A percentile compares a stretch with the other conserved stretches of the same genome.
Evolutionary conservation across 441 rosid genomes (phyloP).

Genomic region (Omphalea diandra): DNA sequence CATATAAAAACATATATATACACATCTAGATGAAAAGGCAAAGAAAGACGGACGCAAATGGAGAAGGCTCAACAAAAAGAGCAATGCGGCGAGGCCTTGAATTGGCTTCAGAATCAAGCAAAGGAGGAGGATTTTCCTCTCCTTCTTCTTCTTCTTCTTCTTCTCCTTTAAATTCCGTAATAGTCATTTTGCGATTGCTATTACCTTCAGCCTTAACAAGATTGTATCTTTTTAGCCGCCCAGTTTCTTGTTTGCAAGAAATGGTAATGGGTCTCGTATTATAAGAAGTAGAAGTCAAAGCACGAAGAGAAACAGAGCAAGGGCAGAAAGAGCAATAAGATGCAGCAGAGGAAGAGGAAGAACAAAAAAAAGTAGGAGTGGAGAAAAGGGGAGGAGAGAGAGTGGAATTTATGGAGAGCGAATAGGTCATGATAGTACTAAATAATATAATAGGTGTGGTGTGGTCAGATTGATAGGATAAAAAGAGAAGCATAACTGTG

Average conservation of each 20-base stretch:
- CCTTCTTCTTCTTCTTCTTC: slow-evolving; percentile 46
- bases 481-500: too few relatives aligned
- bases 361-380: slow-evolving; percentile 20
- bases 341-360: slow-evolving; percentile 21
- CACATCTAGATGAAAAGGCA: neutral
- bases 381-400: slow-evolving; percentile 36
- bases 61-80: slow-evolving; percentile 97
- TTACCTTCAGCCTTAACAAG: slow-evolving; percentile 29
- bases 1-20: neutral
- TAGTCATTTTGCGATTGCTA: slow-evolving; percentile 42
- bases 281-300: slow-evolving; percentile 25
- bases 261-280: slow-evolving; percentile 38
- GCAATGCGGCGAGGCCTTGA: slow-evolving; percentile 83
- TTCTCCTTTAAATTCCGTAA: slow-evolving; percentile 44
- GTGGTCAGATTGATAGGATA: slow-evolving; percentile 9
- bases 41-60: slow-evolving; percentile 71
- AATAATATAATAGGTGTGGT: slow-evolving; percentile 7
- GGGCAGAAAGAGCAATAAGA: slow-evolving; percentile 11
- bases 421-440: slow-evolving; percentile 30
- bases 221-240: slow-evolving; percentile 6
- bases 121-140: slow-evolving; percentile 45
- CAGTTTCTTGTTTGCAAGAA: slow-evolving; percentile 22
- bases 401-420: slow-evolving; percentile 52
- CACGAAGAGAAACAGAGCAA: slow-evolving; percentile 26
- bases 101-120: slow-evolving; percentile 52